Conservation (phyloP, 257 asterid genomes). For the Solanum raphanifolium region DNA sequence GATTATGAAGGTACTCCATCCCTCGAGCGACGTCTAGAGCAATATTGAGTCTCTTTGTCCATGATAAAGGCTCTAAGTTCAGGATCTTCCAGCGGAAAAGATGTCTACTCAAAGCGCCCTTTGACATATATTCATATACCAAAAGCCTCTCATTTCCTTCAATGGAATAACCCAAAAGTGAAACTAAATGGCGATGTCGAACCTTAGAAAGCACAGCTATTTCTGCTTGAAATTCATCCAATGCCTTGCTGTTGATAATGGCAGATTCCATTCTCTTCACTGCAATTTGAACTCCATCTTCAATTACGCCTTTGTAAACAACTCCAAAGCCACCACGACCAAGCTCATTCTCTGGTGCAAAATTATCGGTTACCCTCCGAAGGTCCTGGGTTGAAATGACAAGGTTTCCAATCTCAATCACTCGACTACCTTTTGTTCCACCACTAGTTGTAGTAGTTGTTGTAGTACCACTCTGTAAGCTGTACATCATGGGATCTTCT, state of each 20-base stretch:
- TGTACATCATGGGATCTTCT: slow-evolving; percentile 17
- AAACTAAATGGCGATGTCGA: slow-evolving; percentile 66
- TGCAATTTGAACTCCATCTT: slow-evolving; percentile 50
- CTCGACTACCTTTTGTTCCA: slow-evolving; percentile 15
- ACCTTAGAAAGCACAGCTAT: slow-evolving; percentile 68
- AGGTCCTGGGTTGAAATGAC: slow-evolving; percentile 38
- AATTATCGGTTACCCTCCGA: slow-evolving; percentile 41
- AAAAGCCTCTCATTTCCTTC: slow-evolving; percentile 64
- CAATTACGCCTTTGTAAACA: slow-evolving; percentile 57
- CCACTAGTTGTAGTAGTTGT: slow-evolving; percentile 5
- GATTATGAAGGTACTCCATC: slow-evolving; percentile 62
- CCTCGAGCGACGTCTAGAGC: slow-evolving; percentile 83
- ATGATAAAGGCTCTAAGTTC: slow-evolving; percentile 48
- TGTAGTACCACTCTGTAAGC: slow-evolving; percentile 3
- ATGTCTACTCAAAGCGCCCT: slow-evolving; percentile 70
- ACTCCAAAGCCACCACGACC: slow-evolving; percentile 84
- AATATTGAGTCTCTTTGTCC: slow-evolving; percentile 53
- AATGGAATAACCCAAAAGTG: slow-evolving; percentile 54
- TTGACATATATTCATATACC: slow-evolving; percentile 72
- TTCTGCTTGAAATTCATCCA: slow-evolving; percentile 71
- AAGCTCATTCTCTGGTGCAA: slow-evolving; percentile 52
- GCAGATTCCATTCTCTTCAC: slow-evolving; percentile 72
- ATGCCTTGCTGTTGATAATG: slow-evolving; percentile 29
- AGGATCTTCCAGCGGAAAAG: slow-evolving; percentile 56
- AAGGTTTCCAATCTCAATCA: slow-evolving; percentile 32